These are phyloP conservation scores for Scutellaria baicalensis DNA, from an alignment of 257 asterid species.

Conservation along the genomic window DNA sequence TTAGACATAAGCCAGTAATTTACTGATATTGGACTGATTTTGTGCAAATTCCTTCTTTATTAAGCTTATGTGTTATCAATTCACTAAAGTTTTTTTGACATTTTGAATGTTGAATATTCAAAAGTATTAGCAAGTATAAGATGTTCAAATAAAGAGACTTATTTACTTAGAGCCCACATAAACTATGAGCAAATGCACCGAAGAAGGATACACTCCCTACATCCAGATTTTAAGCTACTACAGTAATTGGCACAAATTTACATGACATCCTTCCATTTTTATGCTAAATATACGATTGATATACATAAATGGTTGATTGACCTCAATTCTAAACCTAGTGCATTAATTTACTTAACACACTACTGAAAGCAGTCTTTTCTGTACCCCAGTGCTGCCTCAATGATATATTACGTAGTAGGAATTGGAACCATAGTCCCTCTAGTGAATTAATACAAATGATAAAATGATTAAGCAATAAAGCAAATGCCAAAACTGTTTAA, in stretches of 20 bases:
- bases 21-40: neutral
- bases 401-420: conserved; percentile 13
- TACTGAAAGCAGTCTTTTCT: neutral
- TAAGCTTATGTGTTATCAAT: neutral
- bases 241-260: neutral
- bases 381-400: neutral
- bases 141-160: neutral
- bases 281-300: neutral
- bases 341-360: neutral
- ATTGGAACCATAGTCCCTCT: conserved; percentile 6
- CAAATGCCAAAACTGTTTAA: neutral
- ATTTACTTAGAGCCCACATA: neutral
- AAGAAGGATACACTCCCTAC: neutral
- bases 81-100: neutral
- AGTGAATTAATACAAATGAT: neutral
- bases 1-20: neutral
- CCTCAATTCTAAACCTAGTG: neutral
- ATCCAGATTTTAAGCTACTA: neutral
- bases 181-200: neutral
- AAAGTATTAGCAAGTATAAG: neutral
- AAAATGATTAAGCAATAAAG: neutral
- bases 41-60: neutral
- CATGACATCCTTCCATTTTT: neutral
- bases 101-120: neutral
- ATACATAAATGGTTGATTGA: neutral